Evolutionary conservation across 192 early-diverging fungal genomes (phyloP), one percentile per base, ranked within the genome.

Genomic region (Gaertneriomyces semiglobifer): DNA sequence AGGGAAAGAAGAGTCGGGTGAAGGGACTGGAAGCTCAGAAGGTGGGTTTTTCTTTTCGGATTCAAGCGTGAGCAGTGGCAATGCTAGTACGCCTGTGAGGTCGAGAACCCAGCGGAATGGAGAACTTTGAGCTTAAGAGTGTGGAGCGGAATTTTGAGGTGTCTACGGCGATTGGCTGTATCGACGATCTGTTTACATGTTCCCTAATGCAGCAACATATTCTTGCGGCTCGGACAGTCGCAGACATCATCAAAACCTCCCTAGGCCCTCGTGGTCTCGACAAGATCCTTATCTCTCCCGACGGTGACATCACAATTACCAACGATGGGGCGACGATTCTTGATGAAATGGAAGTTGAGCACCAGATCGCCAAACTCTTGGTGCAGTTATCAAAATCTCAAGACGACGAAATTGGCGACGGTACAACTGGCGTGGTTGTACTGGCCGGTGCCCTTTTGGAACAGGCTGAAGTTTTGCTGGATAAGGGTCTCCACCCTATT

Each of bases 401-500:
- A 85, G 98, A 99, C 78, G 95, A 99, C 68, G 98, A 99, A 80
- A 99, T 99, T 77, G 98, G 98, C 64, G 98, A 99, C 72, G 98
- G 98, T 45, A 99, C 98, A 42, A 99, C 98, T 18, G 95, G 98
- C 79, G 95, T 99, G 69, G 98, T 98, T 72, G 92, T 99, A 41
- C 87, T 99, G 58, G 98, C 98, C 57, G 98, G 98, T 11, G 91
- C 98, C 48, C 76, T 99, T 53, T 79, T 99, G 60, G 98, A 99
- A 79, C 94, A 99, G 78, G 91, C 93, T 42, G 96, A 98, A 77
- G 84, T 84, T 63, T 81, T 99, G 57, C 79, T 99, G 69, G 93
- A 98, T 70, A 88, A 90, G 65, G 96, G 96, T 42, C 92, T 99
- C 71, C 98, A 99, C 72, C 98, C 98, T 51, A 98, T 99, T 72